Evolutionary conservation across 2,329 filamentous ascomycete genomes (phyloP), one percentile per base, ranked within the genome.

Genomic region (Albifimbria verrucaria): DNA sequence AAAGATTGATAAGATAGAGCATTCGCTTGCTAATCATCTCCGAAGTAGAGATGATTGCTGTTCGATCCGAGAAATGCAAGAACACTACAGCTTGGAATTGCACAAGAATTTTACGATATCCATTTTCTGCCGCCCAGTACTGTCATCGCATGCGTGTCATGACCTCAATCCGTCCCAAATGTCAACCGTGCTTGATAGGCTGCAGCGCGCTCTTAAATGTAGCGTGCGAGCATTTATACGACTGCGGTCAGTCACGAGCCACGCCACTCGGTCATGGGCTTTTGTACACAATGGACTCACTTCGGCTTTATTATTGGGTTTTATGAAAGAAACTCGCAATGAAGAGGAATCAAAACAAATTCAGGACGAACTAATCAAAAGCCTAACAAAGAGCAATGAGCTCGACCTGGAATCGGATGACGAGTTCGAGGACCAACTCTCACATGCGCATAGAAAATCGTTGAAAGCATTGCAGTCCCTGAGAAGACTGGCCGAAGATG

Each of bases 211-310:
- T 15, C 12, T 39, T 6, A 39, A 39, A 12, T 39, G 32, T 12
- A 39, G 32, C 11, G 32, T 39, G 6, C 5, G 12, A 15, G 32
- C 32, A 4, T 39, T 39, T n/a, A 39, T 39, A 6, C 53, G 51
- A 2, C 26, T 61, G 1, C 57, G 56, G 18, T 51, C 50, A 1
- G 50, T 57, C 7, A 49, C 52, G 3, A 58, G 44, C 15, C 51
- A 55, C 41, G 50, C 59, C 6, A 61, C 55, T 12, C 52, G 52
- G 0, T 61, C 59, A 2, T 61, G 59, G 59, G 59, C 59, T 3
- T 59, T 57, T 2, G 48, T 61, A 50, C 58, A 3, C 12, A 39
- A 39, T 12, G 32, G 32, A 6, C 32, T 39, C 32, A 39, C 32
- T 15, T 60, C 57, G 1, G 57, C 56, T 0, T 39, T 61, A 4